Evolutionary conservation across 2,329 filamentous ascomycete genomes (phyloP), one percentile per base, ranked within the genome.

Genomic region (Claviceps capensis): DNA sequence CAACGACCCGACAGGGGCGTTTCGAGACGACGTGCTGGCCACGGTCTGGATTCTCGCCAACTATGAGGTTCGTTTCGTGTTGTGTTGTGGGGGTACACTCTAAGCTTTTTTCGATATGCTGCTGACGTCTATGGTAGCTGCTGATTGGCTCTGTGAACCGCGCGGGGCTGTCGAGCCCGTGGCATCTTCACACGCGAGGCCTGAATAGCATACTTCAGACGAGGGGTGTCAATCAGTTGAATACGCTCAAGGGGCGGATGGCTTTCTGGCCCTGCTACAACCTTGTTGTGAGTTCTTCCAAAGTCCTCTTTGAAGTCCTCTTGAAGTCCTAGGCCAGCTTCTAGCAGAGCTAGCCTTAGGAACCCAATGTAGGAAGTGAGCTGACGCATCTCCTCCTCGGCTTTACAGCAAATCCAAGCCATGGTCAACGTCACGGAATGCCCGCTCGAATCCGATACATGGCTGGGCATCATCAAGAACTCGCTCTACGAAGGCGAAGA

Each of bases 21-120:
- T 61, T 42, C 54, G 69, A 52, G 60, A 68, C 22, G 65, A 71
- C 51, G 61, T 69, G 19, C 63, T 71, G 16, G 65, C 65, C 16
- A 67, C 69, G 3, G 65, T 71, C 3, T 71, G 69, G 69, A 62
- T 71, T 37, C 57, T 71, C 19, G 56, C 66, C 42, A 69, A 68
- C 53, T 70, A 71, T 47, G 69, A 71, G 61, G 68, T 67, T 54
- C 4, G 52, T 52, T 23, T 16, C 1, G 14, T 40, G 26, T 9
- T 3, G 37, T 40, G 26, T 9, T 8, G 26, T 9, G 26, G 7
- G 26, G 26, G 26, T 30, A 9, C 7, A 8, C 7, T 30, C 6
- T 7, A 7, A 30, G 7, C 26, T 30, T 30, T 9, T 9, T 30
- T 30, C 3, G 26, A 9, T 9, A 30, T 30, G 37, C n/a, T 19